Evolutionary conservation across 768 basidiomycete species (phyloP), one percentile per base, ranked within the genome.

Genomic region (Cystoderma amianthinum): DNA sequence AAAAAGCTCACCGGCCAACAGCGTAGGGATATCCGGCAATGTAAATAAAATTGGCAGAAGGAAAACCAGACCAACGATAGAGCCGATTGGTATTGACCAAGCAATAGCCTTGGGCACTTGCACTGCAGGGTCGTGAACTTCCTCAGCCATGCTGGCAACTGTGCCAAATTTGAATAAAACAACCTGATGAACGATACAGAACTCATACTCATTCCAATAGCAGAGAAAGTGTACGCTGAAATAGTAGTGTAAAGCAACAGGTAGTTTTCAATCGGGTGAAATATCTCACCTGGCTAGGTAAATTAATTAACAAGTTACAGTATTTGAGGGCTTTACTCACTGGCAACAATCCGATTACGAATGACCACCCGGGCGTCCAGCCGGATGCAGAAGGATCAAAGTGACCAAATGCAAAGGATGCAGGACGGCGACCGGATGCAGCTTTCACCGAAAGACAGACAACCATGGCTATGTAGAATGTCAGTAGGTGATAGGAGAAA

Each of bases 111-210:
- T 59, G 0, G 80, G 80, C 7, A 82, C 67, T 40, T 78, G 67
- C 9, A 63, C 48, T 1, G 71, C 62, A 0, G 80, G 81, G 39
- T 79, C 64, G 37, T 72, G 71, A 1, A 82, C 80, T 55, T 84
- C 81, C 52, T 82, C 82, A 2, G 79, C 75, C 74, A 84, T 76
- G 46, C 74, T 79, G 12, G 79, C 66, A 28, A 82, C 76, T 79
- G 37, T 23, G 16, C 20, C 20, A 32, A 24, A 21, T 35, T 48
- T n/a, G 21, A 20, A 5, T 24, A 21, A 45, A 15, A 4, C 18
- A 32, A 23, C 37, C 28, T 35, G 11, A 25, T 3, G 12, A 34
- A 5, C 3, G 5, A 34, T 23, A 32, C 1, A 15, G 19, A 13
- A 2, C 24, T 48, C 61, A 43, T 46, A 77, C 76, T 75, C 78